A percentile compares a stretch with the other conserved stretches of the same genome.
Evolutionary conservation across 1,284 basidiomycete genomes (phyloP).

Genomic region (Malassezia restricta): DNA sequence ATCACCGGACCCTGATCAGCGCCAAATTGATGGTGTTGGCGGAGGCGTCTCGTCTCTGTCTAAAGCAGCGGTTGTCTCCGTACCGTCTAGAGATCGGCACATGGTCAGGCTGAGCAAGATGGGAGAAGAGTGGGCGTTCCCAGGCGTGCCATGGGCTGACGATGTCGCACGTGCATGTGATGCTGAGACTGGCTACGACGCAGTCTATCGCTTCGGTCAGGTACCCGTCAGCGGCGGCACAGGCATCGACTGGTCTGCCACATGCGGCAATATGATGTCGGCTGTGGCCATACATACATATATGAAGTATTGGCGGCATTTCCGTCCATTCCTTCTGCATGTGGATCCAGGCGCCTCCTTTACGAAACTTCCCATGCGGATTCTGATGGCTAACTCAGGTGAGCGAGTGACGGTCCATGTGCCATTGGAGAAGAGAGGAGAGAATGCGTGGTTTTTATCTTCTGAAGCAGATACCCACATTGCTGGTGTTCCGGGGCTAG

Average conservation of each 20-base stretch:
- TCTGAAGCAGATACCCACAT: constrained; percentile 24
- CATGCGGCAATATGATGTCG: constrained; percentile 42
- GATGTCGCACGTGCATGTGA: constrained; percentile 14
- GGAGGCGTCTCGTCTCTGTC: constrained; percentile 67
- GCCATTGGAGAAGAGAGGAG: constrained; percentile 11
- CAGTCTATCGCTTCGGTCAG: constrained; percentile 42
- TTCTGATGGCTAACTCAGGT: constrained; percentile 30
- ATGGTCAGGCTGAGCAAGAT: neutral
- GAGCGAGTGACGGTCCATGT: constrained; percentile 29
- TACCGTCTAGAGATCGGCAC: constrained; percentile 12
- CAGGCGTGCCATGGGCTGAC: constrained; percentile 26
- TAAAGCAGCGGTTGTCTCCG: constrained; percentile 60
- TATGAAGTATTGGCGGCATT: constrained; percentile 15
- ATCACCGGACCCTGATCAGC: constrained; percentile 62
- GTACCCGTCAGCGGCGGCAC: constrained; percentile 27
- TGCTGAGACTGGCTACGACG: constrained; percentile 23
- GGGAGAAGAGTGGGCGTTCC: constrained; percentile 11
- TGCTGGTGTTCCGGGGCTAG: constrained; percentile 38
- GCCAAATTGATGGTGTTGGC: constrained; percentile 63
- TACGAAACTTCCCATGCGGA: constrained; percentile 15
- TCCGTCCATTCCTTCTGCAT: neutral
- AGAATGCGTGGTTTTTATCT: constrained; percentile 19
- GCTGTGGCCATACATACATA: constrained; percentile 33
- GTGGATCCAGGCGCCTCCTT: constrained; percentile 10
- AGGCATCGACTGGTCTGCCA: constrained; percentile 35